phyloP scores from a whole-genome alignment of 2,329 filamentous ascomycete genomes.

The Leptographium galeiforme region DNA sequence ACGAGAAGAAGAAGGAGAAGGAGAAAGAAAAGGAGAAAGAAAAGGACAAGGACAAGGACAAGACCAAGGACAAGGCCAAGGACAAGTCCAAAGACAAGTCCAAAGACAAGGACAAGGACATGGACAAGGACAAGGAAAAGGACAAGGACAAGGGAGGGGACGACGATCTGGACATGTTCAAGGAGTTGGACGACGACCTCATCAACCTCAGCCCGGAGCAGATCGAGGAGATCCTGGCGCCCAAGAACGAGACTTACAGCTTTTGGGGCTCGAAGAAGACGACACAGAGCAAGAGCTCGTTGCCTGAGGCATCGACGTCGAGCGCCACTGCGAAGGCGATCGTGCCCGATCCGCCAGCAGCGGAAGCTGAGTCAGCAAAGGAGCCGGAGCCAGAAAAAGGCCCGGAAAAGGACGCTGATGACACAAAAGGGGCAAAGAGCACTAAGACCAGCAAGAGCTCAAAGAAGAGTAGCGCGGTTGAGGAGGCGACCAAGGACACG shows the following conservation, averaged over 20 bases:
- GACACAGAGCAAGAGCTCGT: constrained; percentile 24
- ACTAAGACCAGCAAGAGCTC: constrained; percentile 15
- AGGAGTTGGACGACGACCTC: constrained; percentile 14
- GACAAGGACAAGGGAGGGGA: constrained; percentile 11
- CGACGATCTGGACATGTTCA: constrained; percentile 12
- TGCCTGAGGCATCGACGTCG: constrained; percentile 6
- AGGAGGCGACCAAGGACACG: constrained; percentile 6
- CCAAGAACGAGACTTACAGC: constrained; percentile 33
- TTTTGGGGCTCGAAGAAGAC: constrained; percentile 42
- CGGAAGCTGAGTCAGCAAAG: constrained; percentile 8
- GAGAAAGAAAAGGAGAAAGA: constrained; percentile 7
- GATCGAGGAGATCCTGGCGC: constrained; percentile 27
- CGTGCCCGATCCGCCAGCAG: background rate
- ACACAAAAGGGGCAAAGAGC: constrained; percentile 7
- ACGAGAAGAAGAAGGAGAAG: background rate
- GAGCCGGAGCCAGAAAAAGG: background rate
- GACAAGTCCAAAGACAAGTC: constrained; percentile 9
- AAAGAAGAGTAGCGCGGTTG: constrained; percentile 22
- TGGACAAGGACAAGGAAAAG: constrained; percentile 16
- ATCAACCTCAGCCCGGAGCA: constrained; percentile 27
- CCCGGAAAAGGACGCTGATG: background rate
- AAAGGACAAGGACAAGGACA: background rate
- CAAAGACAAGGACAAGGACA: constrained; percentile 14
- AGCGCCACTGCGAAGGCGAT: constrained; percentile 2
- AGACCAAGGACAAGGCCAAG: constrained; percentile 9